Conservation (phyloP, 345 rosid genomes). For the Eutrema heterophyllum region DNA sequence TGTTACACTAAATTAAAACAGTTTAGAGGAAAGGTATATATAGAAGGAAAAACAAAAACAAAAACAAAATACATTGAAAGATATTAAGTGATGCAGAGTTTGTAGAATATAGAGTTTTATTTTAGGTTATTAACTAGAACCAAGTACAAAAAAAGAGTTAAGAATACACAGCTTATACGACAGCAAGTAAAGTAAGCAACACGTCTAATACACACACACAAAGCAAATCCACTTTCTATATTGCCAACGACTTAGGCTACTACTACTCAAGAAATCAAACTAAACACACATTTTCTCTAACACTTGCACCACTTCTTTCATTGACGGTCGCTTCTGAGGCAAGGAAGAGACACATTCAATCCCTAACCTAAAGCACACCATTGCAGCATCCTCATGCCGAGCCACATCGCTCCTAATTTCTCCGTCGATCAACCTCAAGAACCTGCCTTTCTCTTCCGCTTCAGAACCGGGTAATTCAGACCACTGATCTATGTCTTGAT, state of each 20-base stretch:
- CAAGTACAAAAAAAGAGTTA: slow-evolving; percentile 1
- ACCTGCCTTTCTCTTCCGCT: slow-evolving; percentile 44
- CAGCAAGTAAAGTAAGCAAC: neutral
- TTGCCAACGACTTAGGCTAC: neutral
- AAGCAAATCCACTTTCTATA: neutral
- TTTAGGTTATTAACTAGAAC: neutral
- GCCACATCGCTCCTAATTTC: slow-evolving; percentile 54
- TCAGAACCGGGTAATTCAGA: slow-evolving; percentile 21
- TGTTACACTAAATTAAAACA: no score
- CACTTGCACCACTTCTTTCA: slow-evolving; percentile 72
- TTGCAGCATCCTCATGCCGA: slow-evolving; percentile 45
- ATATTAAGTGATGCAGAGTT: neutral
- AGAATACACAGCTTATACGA: neutral
- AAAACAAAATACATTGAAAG: no score
- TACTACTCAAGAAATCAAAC: neutral
- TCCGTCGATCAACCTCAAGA: slow-evolving; percentile 53
- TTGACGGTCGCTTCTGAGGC: slow-evolving; percentile 78
- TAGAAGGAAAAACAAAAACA: no score
- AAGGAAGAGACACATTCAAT: slow-evolving; percentile 58
- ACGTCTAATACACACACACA: neutral
- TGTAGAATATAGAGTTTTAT: neutral
- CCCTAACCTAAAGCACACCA: slow-evolving; percentile 64
- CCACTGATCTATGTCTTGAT: slow-evolving; percentile 57
- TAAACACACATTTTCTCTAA: slow-evolving; percentile 46
- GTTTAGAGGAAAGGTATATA: no score